A percentile compares a stretch with the other conserved stretches of the same genome.
phyloP scores from a whole-genome alignment of 345 rosid genomes.

The Hypericum perforatum region DNA sequence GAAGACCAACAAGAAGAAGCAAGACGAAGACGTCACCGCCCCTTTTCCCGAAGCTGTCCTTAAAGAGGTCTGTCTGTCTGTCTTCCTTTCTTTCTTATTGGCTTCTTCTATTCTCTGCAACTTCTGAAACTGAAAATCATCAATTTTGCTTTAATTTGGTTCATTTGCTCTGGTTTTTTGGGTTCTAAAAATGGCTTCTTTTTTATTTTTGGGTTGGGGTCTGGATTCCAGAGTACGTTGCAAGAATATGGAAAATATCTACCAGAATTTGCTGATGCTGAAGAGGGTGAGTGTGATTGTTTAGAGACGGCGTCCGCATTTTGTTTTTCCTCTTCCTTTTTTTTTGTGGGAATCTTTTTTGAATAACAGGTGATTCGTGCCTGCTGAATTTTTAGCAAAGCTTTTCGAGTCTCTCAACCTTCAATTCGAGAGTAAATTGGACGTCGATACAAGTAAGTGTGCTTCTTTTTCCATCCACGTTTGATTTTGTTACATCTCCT shows the following conservation, averaged over 20 bases:
- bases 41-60: conserved; percentile 84
- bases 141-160: too few species aligned
- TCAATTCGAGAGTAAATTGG: conserved; percentile 63
- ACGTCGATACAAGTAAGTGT: conserved; percentile 56
- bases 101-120: not conserved
- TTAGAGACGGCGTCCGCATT: not conserved
- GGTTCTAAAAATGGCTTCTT: not conserved
- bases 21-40: too few species aligned
- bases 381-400: conserved; percentile 41
- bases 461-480: too few species aligned
- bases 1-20: conserved; percentile 27
- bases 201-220: too few species aligned
- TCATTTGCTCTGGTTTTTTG: not conserved
- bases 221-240: conserved; percentile 75
- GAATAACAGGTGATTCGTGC: not conserved
- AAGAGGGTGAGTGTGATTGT: conserved; percentile 45
- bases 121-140: too few species aligned
- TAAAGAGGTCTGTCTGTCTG: conserved; percentile 71
- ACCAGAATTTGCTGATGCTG: conserved; percentile 82
- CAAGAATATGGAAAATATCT: conserved; percentile 71
- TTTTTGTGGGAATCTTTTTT: not conserved
- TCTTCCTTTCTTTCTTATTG: not conserved
- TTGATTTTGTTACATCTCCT: too few species aligned
- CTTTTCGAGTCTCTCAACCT: conserved; percentile 69
- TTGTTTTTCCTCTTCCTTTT: not conserved